A percentile compares a stretch with the other conserved stretches of the same genome.
phyloP scores from a whole-genome alignment of 371 early-diverging fungal species.

The Aphelidium insulamus region DNA sequence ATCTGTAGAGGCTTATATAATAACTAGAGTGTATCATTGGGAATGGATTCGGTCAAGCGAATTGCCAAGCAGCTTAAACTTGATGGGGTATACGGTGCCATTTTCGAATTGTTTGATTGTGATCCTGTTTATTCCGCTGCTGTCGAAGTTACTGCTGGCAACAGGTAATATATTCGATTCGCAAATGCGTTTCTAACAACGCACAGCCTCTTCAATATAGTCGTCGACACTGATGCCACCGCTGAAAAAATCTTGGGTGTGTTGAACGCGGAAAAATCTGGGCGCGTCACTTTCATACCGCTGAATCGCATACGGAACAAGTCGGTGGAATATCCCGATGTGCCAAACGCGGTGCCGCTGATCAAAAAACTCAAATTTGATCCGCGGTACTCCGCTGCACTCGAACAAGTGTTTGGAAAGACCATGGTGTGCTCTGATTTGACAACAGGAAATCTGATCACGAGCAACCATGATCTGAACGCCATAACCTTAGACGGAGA shows the following conservation, averaged over 20 bases:
- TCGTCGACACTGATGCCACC: constrained; percentile 83
- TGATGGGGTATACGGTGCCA: constrained; percentile 66
- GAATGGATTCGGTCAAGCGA: constrained; percentile 39
- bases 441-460: constrained; percentile 54
- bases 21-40: constrained; percentile 6
- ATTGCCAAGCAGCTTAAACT: constrained; percentile 37
- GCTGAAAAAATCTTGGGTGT: constrained; percentile 53
- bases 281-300: constrained; percentile 93
- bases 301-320: constrained; percentile 54
- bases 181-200: neutral
- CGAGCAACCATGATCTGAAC: constrained; percentile 45
- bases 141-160: constrained; percentile 77
- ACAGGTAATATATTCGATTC: constrained; percentile 16
- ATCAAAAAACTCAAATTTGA: constrained; percentile 47
- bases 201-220: constrained; percentile 77
- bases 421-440: constrained; percentile 71
- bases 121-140: constrained; percentile 59
- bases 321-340: constrained; percentile 34
- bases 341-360: constrained; percentile 63
- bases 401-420: constrained; percentile 76
- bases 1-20: neutral
- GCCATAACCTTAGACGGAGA: constrained; percentile 85
- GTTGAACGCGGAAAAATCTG: constrained; percentile 44
- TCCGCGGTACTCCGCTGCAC: constrained; percentile 32
- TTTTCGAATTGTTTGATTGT: constrained; percentile 76